phyloP scores from a whole-genome alignment of 495 filamentous ascomycete species.

The Neurospora sublineolata region DNA sequence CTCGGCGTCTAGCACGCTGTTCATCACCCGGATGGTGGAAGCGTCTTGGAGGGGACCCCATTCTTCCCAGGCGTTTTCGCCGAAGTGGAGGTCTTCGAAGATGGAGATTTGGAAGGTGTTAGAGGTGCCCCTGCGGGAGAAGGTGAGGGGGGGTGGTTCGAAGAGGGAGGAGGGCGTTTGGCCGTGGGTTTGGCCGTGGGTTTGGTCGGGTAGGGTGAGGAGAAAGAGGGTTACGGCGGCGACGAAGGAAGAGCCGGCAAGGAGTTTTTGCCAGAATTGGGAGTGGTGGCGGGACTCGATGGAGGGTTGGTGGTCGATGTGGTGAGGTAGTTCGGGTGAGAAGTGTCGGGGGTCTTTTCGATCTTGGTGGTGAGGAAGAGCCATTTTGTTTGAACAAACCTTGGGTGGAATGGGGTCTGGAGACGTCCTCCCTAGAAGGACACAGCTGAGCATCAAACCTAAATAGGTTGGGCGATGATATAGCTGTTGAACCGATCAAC shows the following conservation, averaged over 20 bases:
- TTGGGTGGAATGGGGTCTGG: neutral
- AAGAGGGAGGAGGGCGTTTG: neutral
- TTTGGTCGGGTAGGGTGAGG: neutral
- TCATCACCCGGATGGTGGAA: constrained; percentile 48
- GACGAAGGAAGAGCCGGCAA: neutral
- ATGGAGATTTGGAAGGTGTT: constrained; percentile 40
- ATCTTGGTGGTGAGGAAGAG: neutral
- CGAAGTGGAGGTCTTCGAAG: constrained; percentile 61
- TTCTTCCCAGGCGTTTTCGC: constrained; percentile 44
- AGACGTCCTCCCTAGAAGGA: neutral
- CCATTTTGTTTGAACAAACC: neutral
- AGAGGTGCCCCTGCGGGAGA: constrained; percentile 21
- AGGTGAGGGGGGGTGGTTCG: constrained; percentile 20
- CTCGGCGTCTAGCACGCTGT: constrained; percentile 47
- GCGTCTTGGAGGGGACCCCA: constrained; percentile 52
- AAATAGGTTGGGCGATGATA: neutral
- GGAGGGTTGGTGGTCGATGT: neutral
- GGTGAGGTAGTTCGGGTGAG: neutral
- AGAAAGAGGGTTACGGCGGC: neutral
- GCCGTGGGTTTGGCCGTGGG: neutral
- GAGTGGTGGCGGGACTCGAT: neutral
- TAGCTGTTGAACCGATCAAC: neutral
- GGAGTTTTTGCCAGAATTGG: neutral
- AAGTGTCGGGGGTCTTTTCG: neutral
- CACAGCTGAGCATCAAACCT: neutral